A percentile compares a stretch with the other conserved stretches of the same genome.
Conservation (phyloP, 108 stramenopile genomes). For the Cyclotella sp. region DNA sequence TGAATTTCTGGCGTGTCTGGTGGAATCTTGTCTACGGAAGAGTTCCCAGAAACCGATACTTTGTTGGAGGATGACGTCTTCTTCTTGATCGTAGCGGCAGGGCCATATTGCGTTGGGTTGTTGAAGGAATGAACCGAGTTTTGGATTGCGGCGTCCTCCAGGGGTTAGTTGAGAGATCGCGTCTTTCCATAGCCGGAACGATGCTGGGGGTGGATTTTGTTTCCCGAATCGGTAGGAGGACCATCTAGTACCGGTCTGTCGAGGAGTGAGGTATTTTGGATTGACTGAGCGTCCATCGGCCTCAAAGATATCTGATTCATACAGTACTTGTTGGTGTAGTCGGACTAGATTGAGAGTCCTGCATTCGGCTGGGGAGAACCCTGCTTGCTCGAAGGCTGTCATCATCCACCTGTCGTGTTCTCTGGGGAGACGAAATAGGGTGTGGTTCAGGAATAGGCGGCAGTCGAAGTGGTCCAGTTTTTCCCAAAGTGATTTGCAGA, state of each 20-base stretch:
- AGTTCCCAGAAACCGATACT: too few species aligned
- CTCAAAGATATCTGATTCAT: conserved; percentile 12
- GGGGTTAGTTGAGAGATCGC: background rate
- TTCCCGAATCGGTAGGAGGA: conserved; percentile 1
- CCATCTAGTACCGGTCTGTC: background rate
- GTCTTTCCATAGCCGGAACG: background rate
- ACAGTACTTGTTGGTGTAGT: conserved; percentile 19
- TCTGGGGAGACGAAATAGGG: background rate
- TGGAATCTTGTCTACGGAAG: too few species aligned
- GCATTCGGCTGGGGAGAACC: background rate
- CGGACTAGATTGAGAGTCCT: conserved; percentile 16
- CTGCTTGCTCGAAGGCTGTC: background rate
- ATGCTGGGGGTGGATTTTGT: background rate
- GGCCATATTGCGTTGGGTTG: background rate
- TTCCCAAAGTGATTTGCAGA: conserved; percentile 3
- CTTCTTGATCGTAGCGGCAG: background rate
- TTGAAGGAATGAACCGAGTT: background rate
- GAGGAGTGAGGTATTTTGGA: conserved; percentile 6
- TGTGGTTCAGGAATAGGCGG: background rate
- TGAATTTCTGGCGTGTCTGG: too few species aligned
- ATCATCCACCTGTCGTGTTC: conserved; percentile 20
- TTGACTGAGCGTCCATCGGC: conserved; percentile 11
- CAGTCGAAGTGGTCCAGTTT: too few species aligned
- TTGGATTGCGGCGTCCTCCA: background rate
- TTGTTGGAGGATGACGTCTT: too few species aligned